Evolutionary conservation across 1,139 yeast species (phyloP).

Genomic region (Kurtzmaniella quercitrusa): DNA sequence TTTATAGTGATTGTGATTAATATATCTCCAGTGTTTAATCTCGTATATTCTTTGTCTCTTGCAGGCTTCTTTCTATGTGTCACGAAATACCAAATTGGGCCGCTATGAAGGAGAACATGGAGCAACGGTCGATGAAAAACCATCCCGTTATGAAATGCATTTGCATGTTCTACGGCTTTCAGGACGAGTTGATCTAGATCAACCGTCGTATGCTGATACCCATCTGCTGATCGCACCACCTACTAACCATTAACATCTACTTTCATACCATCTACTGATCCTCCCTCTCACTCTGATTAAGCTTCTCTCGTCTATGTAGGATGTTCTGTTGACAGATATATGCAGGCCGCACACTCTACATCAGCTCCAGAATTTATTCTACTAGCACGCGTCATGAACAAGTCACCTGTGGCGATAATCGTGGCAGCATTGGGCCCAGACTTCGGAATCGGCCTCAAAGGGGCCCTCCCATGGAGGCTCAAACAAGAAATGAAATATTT

Average conservation of each 20-base stretch:
- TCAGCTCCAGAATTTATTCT: not conserved
- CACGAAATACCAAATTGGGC: too few species aligned
- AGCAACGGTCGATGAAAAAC: too few species aligned
- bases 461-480: slow-evolving; percentile 84
- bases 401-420: slow-evolving; percentile 49
- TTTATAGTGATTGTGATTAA: slow-evolving; percentile 2
- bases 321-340: not conserved
- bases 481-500: slow-evolving; percentile 83
- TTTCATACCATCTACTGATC: not conserved
- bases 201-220: too few species aligned
- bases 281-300: too few species aligned
- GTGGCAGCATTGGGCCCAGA: slow-evolving; percentile 84
- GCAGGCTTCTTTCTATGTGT: too few species aligned
- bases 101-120: too few species aligned
- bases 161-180: too few species aligned
- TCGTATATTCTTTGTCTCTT: not conserved
- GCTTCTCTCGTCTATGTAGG: too few species aligned
- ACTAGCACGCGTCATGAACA: slow-evolving; percentile 1
- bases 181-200: too few species aligned
- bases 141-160: too few species aligned
- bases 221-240: too few species aligned
- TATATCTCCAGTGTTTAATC: not conserved
- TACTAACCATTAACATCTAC: too few species aligned
- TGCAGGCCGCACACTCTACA: not conserved
- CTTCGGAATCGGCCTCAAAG: slow-evolving; percentile 80